A percentile compares a stretch with the other conserved stretches of the same genome.
phyloP scores from a whole-genome alignment of 331 rosid genomes.

The Rhamnella rubrinervis region DNA sequence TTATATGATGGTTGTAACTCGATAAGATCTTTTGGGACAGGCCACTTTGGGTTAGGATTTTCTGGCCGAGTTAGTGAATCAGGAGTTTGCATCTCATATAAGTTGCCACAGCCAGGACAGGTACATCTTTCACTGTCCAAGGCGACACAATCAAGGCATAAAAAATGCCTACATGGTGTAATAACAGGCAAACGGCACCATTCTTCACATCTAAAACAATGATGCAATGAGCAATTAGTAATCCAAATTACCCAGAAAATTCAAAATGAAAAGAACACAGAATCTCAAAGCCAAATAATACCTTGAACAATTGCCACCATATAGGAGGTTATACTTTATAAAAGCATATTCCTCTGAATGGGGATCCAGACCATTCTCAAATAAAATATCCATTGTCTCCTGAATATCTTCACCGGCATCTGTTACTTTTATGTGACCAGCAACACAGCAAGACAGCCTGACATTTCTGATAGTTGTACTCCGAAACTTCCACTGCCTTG shows the following conservation, averaged over 20 bases:
- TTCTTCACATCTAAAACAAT: slow-evolving; percentile 66
- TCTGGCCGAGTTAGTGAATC: slow-evolving; percentile 79
- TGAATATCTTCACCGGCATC: slow-evolving; percentile 98
- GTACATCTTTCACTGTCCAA: slow-evolving; percentile 76
- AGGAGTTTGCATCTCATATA: slow-evolving; percentile 89
- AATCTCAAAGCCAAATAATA: slow-evolving; percentile 31
- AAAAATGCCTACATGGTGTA: slow-evolving; percentile 86
- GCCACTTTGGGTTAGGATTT: slow-evolving; percentile 96
- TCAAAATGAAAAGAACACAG: not conserved
- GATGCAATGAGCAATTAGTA: slow-evolving; percentile 19
- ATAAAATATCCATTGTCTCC: slow-evolving; percentile 92
- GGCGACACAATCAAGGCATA: slow-evolving; percentile 93
- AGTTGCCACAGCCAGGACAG: slow-evolving; percentile 74
- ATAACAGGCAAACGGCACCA: slow-evolving; percentile 97
- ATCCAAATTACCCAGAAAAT: slow-evolving; percentile 7
- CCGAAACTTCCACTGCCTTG: slow-evolving; percentile 89
- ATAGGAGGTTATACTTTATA: slow-evolving; percentile 64
- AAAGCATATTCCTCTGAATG: slow-evolving; percentile 67
- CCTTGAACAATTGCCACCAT: slow-evolving; percentile 83
- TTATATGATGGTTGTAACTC: slow-evolving; percentile 97
- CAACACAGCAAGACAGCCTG: slow-evolving; percentile 93
- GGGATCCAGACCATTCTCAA: slow-evolving; percentile 66
- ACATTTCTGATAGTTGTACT: slow-evolving; percentile 72
- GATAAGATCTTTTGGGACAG: slow-evolving; percentile 95
- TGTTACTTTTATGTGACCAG: slow-evolving; percentile 95